phyloP scores from a whole-genome alignment of 2,329 filamentous ascomycete genomes.

The Botrytis deweyae region DNA sequence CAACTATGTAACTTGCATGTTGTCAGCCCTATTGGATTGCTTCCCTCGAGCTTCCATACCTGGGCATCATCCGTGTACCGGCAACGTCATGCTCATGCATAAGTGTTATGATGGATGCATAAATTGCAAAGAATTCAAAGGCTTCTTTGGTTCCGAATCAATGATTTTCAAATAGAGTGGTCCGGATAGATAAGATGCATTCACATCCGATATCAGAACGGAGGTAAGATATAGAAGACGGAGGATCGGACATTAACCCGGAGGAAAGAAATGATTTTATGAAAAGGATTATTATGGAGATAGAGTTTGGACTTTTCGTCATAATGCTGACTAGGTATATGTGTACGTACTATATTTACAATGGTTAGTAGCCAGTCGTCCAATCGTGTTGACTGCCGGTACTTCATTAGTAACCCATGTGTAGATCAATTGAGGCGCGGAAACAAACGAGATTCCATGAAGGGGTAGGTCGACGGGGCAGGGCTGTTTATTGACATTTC shows the following conservation, averaged over 20 bases:
- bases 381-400: not conserved
- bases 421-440: not conserved
- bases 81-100: not conserved
- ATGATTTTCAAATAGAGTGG: not conserved
- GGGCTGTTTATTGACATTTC: not conserved
- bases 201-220: not conserved
- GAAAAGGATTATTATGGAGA: not conserved
- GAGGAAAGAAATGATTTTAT: not conserved
- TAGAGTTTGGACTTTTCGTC: not conserved
- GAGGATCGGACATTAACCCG: not conserved
- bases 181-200: not conserved
- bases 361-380: not conserved
- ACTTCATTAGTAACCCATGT: not conserved
- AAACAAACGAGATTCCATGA: not conserved
- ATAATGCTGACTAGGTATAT: not conserved
- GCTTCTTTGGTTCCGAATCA: not conserved
- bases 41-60: not conserved
- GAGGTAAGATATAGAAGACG: not conserved
- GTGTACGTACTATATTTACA: not conserved
- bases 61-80: not conserved
- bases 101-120: not conserved
- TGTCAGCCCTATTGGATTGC: not conserved
- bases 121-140: too few relatives aligned
- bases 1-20: not conserved
- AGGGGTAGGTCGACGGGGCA: not conserved